Evolutionary conservation across 306 rosid genomes (phyloP).

Genomic region (Styphnolobium japonicum): DNA sequence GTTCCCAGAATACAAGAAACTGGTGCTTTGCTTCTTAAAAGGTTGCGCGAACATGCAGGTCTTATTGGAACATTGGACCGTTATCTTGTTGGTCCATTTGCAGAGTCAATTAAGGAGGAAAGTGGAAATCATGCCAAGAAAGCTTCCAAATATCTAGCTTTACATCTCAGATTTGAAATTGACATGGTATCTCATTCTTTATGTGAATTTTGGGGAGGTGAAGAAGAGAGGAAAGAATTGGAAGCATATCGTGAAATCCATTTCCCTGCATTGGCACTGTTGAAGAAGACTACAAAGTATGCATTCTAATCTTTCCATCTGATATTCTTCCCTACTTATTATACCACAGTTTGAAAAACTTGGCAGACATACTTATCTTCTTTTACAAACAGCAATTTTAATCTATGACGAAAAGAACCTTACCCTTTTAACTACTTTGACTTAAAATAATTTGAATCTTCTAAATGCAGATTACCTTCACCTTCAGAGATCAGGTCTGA

Average conservation of each 20-base stretch:
- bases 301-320: constrained; percentile 22
- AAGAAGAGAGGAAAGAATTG: constrained; percentile 81
- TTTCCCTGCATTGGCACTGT: constrained; percentile 76
- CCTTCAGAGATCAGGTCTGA: constrained; percentile 81
- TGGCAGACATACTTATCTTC: background rate
- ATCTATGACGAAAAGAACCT: background rate
- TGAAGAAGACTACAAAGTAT: constrained; percentile 72
- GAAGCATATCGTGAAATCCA: constrained; percentile 88
- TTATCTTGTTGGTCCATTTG: constrained; percentile 69
- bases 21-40: constrained; percentile 85
- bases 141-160: constrained; percentile 78
- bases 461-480: constrained; percentile 71
- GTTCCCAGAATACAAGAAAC: constrained; percentile 90
- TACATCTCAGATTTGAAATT: constrained; percentile 97
- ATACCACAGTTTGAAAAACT: background rate
- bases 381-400: background rate
- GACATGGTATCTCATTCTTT: constrained; percentile 99
- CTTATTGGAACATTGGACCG: constrained; percentile 65
- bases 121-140: constrained; percentile 45
- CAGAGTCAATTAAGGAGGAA: constrained; percentile 39
- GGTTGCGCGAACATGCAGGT: constrained; percentile 63
- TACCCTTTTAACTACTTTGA: background rate
- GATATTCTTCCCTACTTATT: constrained; percentile 10
- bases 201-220: constrained; percentile 97
- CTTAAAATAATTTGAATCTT: constrained; percentile 15